phyloP scores from a whole-genome alignment of 495 filamentous ascomycete species.

The Echria macrotheca region DNA sequence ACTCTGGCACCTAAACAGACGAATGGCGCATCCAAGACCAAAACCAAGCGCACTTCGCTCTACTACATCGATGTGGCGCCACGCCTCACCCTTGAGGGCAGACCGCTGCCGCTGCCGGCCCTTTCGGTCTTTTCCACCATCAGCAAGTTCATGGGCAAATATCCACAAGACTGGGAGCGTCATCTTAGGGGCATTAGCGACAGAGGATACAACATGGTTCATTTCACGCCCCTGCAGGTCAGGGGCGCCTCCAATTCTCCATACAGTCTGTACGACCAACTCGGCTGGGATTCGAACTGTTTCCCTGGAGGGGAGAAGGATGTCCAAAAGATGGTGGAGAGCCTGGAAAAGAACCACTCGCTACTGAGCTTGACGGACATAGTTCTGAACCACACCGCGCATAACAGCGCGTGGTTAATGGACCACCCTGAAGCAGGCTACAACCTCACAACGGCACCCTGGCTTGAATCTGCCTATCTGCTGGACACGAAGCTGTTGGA shows the following conservation, averaged over 20 bases:
- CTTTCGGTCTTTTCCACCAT: constrained; percentile 91
- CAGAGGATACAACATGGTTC: constrained; percentile 96
- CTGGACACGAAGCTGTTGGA: constrained; percentile 79
- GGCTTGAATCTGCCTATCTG: constrained; percentile 81
- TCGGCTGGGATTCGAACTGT: constrained; percentile 71
- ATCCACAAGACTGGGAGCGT: constrained; percentile 80
- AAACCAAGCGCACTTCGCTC: constrained; percentile 59
- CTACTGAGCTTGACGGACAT: constrained; percentile 91
- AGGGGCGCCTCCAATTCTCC: constrained; percentile 90
- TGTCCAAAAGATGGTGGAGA: constrained; percentile 65
- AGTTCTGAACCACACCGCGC: constrained; percentile 96
- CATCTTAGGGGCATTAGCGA: constrained; percentile 82
- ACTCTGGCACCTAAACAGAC: constrained; percentile 43
- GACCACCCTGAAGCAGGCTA: constrained; percentile 95
- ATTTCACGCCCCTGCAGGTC: constrained; percentile 91
- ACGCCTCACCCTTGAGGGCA: constrained; percentile 63
- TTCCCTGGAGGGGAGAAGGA: constrained; percentile 89
- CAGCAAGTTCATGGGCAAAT: constrained; percentile 96
- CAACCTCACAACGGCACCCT: constrained; percentile 87
- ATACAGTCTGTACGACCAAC: constrained; percentile 92
- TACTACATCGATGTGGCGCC: constrained; percentile 95
- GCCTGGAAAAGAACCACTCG: constrained; percentile 78
- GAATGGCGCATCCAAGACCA: constrained; percentile 20
- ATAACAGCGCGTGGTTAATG: constrained; percentile 92
- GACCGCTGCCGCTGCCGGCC: constrained; percentile 70